Evolutionary conservation across 345 rosid species (phyloP).

Genomic region (Physaria fendleri): DNA sequence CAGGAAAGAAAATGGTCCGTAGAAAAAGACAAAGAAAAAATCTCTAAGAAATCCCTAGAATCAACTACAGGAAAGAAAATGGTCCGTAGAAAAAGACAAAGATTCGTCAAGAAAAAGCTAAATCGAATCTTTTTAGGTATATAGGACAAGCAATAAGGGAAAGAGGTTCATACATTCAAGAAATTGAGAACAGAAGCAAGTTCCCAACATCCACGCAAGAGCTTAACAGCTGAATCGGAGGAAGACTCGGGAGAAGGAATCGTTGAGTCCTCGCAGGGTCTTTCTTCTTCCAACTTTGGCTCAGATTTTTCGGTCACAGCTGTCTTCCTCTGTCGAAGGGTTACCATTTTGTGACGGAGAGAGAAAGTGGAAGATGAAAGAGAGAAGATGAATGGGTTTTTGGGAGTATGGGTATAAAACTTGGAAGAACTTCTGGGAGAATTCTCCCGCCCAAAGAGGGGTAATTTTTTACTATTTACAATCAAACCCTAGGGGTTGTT

Average conservation of each 20-base stretch:
- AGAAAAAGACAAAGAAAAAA: background rate
- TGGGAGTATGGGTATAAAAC: background rate
- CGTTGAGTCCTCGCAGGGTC: conserved; percentile 16
- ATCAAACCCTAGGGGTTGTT: background rate
- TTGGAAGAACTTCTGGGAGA: background rate
- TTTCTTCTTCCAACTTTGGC: background rate
- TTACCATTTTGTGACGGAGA: conserved; percentile 32
- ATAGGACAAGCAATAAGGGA: background rate
- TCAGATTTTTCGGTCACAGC: conserved; percentile 1
- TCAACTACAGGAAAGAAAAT: background rate
- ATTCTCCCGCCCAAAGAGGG: conserved; percentile 27
- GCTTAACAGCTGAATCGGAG: conserved; percentile 33
- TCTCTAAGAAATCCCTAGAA: conserved; percentile 1
- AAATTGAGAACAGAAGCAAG: conserved; percentile 89
- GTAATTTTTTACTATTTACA: background rate
- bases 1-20: background rate
- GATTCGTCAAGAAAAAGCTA: background rate
- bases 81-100: background rate
- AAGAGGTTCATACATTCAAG: conserved; percentile 39
- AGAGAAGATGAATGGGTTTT: conserved; percentile 14
- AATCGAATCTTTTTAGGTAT: background rate
- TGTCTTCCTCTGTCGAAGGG: conserved; percentile 26
- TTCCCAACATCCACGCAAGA: conserved; percentile 79
- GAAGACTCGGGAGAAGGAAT: conserved; percentile 2
- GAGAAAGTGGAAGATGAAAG: background rate